Evolutionary conservation across 2,329 filamentous ascomycete genomes (phyloP).

Genomic region (Pleoardoris graminearum): DNA sequence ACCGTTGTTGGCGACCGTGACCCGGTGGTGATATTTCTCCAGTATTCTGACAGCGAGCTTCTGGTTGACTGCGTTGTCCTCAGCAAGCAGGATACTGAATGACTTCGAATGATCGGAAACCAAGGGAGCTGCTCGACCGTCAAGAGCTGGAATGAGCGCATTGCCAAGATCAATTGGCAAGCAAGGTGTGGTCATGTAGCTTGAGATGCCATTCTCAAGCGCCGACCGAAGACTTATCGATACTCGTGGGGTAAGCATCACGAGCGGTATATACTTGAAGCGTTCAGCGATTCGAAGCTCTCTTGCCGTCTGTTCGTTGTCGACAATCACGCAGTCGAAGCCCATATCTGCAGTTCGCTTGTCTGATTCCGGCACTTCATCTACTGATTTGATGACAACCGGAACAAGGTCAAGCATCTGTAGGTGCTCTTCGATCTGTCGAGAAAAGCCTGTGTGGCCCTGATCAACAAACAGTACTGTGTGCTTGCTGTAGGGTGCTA

Average conservation of each 20-base stretch:
- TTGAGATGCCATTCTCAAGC: conserved; percentile 93
- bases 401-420: conserved; percentile 77
- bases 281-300: conserved; percentile 84
- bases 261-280: conserved; percentile 97
- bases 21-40: conserved; percentile 92
- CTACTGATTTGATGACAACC: conserved; percentile 78
- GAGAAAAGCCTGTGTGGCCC: conserved; percentile 74
- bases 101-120: conserved; percentile 93
- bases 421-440: conserved; percentile 78
- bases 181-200: conserved; percentile 98
- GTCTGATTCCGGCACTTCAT: conserved; percentile 64
- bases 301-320: conserved; percentile 89
- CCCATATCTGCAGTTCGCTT: conserved; percentile 54
- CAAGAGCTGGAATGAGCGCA: conserved; percentile 91
- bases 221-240: conserved; percentile 92
- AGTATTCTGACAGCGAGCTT: conserved; percentile 94
- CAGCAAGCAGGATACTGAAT: conserved; percentile 91
- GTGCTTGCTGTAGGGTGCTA: conserved; percentile 89
- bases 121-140: conserved; percentile 88
- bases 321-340: conserved; percentile 95
- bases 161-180: conserved; percentile 92
- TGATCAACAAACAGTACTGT: conserved; percentile 95
- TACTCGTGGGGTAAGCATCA: conserved; percentile 84
- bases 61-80: conserved; percentile 98
- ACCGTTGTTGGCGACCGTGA: conserved; percentile 93